These are phyloP conservation scores for Chaetomium fimeti DNA, from an alignment of 495 filamentous ascomycete species.

Conservation along the genomic window DNA sequence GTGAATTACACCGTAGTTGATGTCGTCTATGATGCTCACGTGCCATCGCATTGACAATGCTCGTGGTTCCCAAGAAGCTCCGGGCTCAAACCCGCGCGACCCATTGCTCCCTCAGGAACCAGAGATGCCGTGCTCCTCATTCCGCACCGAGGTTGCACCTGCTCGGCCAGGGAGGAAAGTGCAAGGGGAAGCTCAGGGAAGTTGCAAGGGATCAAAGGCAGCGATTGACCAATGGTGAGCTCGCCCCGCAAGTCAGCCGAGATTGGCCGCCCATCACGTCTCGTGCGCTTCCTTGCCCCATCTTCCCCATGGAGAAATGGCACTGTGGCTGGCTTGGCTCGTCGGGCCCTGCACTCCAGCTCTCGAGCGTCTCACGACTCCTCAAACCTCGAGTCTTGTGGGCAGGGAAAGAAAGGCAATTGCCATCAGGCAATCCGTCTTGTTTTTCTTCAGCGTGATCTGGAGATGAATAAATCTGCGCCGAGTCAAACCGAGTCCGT, in stretches of 20 bases:
- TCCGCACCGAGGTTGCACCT: background rate
- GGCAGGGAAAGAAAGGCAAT: background rate
- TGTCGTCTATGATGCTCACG: too few species aligned
- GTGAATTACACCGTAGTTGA: too few species aligned
- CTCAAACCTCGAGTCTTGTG: background rate
- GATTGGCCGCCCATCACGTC: slow-evolving; percentile 3
- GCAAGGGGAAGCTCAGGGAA: background rate
- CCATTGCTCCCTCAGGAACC: too few species aligned
- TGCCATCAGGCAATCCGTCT: background rate
- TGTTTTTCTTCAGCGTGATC: background rate
- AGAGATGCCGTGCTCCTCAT: too few species aligned
- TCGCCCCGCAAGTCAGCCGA: slow-evolving; percentile 11
- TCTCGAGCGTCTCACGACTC: background rate
- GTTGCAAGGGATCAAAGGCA: background rate
- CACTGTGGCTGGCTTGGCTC: background rate
- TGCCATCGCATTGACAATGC: too few species aligned
- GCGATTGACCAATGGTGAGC: slow-evolving; percentile 2
- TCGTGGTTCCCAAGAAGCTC: too few species aligned
- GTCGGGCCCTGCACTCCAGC: background rate
- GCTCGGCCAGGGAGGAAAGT: background rate
- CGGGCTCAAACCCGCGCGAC: too few species aligned
- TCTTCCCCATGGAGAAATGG: slow-evolving; percentile 9
- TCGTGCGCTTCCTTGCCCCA: background rate
- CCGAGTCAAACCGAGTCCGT: background rate
- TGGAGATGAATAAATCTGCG: background rate